Conservation (phyloP, 805 yeast genomes). For the Metschnikowia drakensbergensis region DNA sequence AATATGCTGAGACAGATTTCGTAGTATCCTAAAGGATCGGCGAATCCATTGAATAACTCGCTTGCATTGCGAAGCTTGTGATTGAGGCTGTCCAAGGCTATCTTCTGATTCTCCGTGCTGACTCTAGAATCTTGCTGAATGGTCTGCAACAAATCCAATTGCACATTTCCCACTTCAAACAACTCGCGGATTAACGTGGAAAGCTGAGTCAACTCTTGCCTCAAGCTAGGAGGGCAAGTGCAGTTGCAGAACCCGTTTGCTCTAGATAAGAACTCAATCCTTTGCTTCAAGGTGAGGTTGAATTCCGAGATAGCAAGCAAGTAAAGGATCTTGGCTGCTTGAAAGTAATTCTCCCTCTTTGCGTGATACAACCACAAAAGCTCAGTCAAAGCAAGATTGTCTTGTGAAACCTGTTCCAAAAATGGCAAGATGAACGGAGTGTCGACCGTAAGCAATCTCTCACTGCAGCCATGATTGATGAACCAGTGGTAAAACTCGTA, state of each 20-base stretch:
- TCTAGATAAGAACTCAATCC: slow-evolving; percentile 85
- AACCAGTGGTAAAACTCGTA: slow-evolving; percentile 92
- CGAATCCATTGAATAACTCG: slow-evolving; percentile 78
- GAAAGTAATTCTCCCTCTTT: slow-evolving; percentile 68
- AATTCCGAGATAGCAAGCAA: slow-evolving; percentile 72
- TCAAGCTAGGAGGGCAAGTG: slow-evolving; percentile 67
- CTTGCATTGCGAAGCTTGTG: slow-evolving; percentile 65
- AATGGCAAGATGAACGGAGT: slow-evolving; percentile 79
- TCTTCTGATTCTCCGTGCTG: slow-evolving; percentile 44
- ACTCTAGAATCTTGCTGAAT: slow-evolving; percentile 52
- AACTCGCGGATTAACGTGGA: slow-evolving; percentile 70
- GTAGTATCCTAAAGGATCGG: slow-evolving; percentile 83
- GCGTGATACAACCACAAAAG: slow-evolving; percentile 87
- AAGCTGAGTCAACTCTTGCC: slow-evolving; percentile 73
- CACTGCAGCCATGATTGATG: slow-evolving; percentile 70
- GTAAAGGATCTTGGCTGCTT: slow-evolving; percentile 77
- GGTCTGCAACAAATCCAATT: slow-evolving; percentile 56
- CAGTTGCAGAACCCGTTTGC: slow-evolving; percentile 93
- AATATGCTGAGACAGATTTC: slow-evolving; percentile 76
- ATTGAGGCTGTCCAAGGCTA: slow-evolving; percentile 53
- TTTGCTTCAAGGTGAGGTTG: slow-evolving; percentile 58
- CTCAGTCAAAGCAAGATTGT: slow-evolving; percentile 71
- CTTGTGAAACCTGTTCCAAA: slow-evolving; percentile 60
- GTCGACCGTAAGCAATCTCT: slow-evolving; percentile 70
- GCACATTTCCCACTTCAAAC: slow-evolving; percentile 82